A percentile compares a stretch with the other conserved stretches of the same genome.
Evolutionary conservation across 2,329 filamentous ascomycete species (phyloP).

Genomic region (Calonectria multiphialidica): DNA sequence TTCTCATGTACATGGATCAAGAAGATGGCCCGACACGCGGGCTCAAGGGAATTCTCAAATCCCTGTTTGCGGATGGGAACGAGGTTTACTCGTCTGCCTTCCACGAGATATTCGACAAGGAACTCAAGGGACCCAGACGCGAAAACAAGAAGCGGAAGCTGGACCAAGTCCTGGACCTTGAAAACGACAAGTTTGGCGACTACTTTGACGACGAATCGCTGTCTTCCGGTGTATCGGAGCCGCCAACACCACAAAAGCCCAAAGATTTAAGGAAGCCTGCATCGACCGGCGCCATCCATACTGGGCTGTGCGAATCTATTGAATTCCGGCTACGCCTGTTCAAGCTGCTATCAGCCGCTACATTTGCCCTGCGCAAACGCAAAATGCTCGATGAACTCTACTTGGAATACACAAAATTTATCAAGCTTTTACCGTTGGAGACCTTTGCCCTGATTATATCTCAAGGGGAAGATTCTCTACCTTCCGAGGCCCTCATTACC

Average conservation of each 20-base stretch:
- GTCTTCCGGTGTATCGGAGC: conserved; percentile 60
- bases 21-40: conserved; percentile 58
- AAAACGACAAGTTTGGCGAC: conserved; percentile 71
- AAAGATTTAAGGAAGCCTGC: conserved; percentile 38
- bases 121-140: conserved; percentile 59
- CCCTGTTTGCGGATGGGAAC: conserved; percentile 75
- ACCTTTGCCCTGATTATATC: conserved; percentile 68
- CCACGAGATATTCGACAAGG: conserved; percentile 75
- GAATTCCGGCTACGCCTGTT: conserved; percentile 73
- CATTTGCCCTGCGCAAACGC: conserved; percentile 58
- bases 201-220: conserved; percentile 70
- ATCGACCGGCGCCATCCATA: conserved; percentile 36
- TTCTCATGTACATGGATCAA: conserved; percentile 70
- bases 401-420: conserved; percentile 66
- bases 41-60: conserved; percentile 70
- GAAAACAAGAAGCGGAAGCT: conserved; percentile 63
- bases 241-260: conserved; percentile 57
- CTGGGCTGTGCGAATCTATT: conserved; percentile 65
- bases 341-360: conserved; percentile 62
- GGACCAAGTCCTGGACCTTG: conserved; percentile 63
- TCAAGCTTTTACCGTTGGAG: conserved; percentile 69
- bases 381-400: conserved; percentile 67
- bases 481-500: conserved; percentile 55
- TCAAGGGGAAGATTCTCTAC: conserved; percentile 50
- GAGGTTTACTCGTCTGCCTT: conserved; percentile 66